phyloP scores from a whole-genome alignment of 768 basidiomycete genomes.

The Kwoniella newhampshirensis region DNA sequence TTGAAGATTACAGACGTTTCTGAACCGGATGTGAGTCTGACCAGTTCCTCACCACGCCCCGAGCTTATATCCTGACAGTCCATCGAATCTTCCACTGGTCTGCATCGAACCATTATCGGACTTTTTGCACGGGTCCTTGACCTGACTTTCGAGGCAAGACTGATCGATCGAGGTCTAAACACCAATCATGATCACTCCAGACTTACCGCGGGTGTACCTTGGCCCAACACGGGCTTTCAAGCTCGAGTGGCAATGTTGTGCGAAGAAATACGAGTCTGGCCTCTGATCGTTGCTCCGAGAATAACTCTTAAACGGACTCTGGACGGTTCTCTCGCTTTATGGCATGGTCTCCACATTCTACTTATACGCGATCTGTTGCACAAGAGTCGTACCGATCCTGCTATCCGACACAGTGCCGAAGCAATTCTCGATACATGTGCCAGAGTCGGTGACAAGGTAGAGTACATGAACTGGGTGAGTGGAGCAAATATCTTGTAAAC shows the following conservation, averaged over 20 bases:
- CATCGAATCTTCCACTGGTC: conserved; percentile 10
- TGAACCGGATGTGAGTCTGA: conserved; percentile 7
- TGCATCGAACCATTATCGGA: conserved; percentile 9
- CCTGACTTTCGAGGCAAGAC: conserved; percentile 8
- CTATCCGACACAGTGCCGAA: conserved; percentile 8
- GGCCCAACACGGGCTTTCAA: too few species aligned
- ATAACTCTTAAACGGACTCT: conserved; percentile 6
- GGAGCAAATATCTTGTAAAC: too few species aligned
- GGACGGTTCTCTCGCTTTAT: conserved; percentile 19
- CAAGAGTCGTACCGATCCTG: background rate
- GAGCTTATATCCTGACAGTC: background rate
- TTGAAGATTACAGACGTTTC: background rate
- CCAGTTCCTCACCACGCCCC: background rate
- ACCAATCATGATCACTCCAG: too few species aligned
- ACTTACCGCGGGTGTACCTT: too few species aligned
- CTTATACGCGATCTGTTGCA: conserved; percentile 10
- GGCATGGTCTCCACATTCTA: conserved; percentile 18
- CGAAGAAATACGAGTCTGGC: conserved; percentile 6
- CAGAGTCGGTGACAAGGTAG: conserved; percentile 19
- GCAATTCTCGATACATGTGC: conserved; percentile 16
- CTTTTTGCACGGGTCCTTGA: conserved; percentile 11
- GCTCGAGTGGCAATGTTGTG: conserved; percentile 1
- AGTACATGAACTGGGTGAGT: conserved; percentile 28
- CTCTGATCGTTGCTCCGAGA: background rate
- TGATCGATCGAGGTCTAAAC: too few species aligned